Base-by-base conservation (phyloP, 352 stramenopile genomes). In the Globisporangium cederbergense region DNA sequence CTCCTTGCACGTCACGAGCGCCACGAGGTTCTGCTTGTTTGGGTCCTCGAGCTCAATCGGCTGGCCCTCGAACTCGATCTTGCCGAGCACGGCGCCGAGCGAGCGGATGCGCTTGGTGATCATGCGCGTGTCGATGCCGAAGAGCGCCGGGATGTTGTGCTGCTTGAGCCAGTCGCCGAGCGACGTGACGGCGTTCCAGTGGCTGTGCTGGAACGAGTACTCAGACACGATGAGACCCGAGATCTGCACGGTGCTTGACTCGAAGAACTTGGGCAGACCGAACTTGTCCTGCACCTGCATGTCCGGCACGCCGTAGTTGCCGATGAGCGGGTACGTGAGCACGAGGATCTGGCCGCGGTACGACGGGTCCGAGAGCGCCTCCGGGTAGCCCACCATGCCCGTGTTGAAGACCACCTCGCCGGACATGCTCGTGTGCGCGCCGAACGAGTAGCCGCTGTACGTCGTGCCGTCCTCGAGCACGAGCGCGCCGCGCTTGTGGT, bases 371-470 rank as follows among this genome's bases (percentile, higher is more conserved):
- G 97, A 99, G 49, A 99, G 84, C 22, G 93, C 90, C 72, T 99
- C 97, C 14, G 96, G 95, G 76, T 99, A 99, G 22, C 97, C 97
- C 16, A 99, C 96, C 97, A 99, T 99, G 59, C 94, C 97, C 14
- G 97, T 99, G 63, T 96, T 98, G 78, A 99, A 99, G 36, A 99
- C 97, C 11, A 99, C 85, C 66, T 92, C 83, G 32, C 83, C 83
- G 8, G 81, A 78, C 73, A 76, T 92, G 18, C 78, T 89, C 62
- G 83, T 84, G 52, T 89, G 79, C 22, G 87, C 87, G 52, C 87
- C 87, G 57, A 95, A 95, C 58, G 83, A 91, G 59, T 92, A 78
- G 45, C 87, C 87, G 49, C 75, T 72, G 75, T 85, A 93, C 60
- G 81, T 77, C 45, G 85, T 77, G 63, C 87, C 87, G 42, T 94